phyloP scores from a whole-genome alignment of 192 early-diverging fungal genomes.

The Entomortierella beljakovae region DNA sequence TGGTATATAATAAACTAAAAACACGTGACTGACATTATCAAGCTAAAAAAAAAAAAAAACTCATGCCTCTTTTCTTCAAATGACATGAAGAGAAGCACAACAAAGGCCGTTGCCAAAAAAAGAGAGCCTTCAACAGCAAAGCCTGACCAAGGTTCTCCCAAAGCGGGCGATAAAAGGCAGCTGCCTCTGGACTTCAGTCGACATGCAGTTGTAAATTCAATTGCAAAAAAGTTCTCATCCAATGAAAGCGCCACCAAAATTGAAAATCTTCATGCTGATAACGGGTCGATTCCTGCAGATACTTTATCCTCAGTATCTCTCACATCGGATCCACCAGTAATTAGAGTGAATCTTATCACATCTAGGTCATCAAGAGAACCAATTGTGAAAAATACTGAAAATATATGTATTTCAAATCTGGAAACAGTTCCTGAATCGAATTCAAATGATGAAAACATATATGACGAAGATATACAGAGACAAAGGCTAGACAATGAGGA shows the following conservation, averaged over 20 bases:
- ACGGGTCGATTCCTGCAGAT: background rate
- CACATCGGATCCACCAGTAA: slow-evolving; percentile 21
- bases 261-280: background rate
- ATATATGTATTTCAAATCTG: background rate
- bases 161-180: slow-evolving; percentile 34
- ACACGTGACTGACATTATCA: no score
- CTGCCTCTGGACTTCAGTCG: slow-evolving; percentile 52
- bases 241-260: slow-evolving; percentile 31
- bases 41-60: no score
- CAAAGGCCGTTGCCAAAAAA: background rate
- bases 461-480: background rate
- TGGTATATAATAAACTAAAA: no score
- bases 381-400: background rate
- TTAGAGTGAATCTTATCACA: slow-evolving; percentile 26
- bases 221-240: slow-evolving; percentile 21
- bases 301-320: background rate
- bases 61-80: background rate
- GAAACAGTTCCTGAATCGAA: background rate
- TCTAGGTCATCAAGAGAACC: background rate
- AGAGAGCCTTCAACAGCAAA: background rate
- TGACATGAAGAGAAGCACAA: slow-evolving; percentile 18
- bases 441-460: background rate
- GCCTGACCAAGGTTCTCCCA: background rate
- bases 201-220: slow-evolving; percentile 24
- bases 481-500: background rate